A percentile compares a stretch with the other conserved stretches of the same genome.
Evolutionary conservation across 495 filamentous ascomycete genomes (phyloP).

Genomic region (Elasticomyces elasticus): DNA sequence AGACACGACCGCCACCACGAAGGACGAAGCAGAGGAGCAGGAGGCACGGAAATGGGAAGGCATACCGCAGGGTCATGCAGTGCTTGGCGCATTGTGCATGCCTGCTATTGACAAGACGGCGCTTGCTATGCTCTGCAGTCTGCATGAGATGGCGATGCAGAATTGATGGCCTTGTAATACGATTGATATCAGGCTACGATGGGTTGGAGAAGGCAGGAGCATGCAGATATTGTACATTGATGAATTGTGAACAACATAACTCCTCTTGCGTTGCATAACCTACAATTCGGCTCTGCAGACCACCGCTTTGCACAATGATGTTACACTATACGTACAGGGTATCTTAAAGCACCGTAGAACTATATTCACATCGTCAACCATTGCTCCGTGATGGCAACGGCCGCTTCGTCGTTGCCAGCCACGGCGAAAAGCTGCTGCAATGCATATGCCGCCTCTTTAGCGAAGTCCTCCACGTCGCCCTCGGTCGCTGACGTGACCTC

Average conservation of each 20-base stretch:
- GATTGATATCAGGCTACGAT: neutral
- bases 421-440: conserved; percentile 59
- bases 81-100: conserved; percentile 28
- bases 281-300: no score
- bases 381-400: conserved; percentile 47
- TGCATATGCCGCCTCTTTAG: conserved; percentile 65
- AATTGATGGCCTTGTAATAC: neutral
- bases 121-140: conserved; percentile 25
- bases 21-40: neutral
- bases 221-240: neutral
- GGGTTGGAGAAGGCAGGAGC: neutral
- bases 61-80: conserved; percentile 29
- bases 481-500: conserved; percentile 23
- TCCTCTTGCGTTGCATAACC: no score
- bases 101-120: conserved; percentile 24
- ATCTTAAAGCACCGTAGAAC: neutral
- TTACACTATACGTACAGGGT: neutral
- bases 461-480: conserved; percentile 48
- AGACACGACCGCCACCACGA: conserved; percentile 1
- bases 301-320: no score
- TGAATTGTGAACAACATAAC: no score
- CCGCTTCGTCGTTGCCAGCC: conserved; percentile 48
- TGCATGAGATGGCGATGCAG: conserved; percentile 24
- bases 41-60: conserved; percentile 20
- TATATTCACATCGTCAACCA: conserved; percentile 43